These are phyloP conservation scores for Ogataea haglerorum DNA, from an alignment of 805 yeast genomes.

Conservation along the genomic window DNA sequence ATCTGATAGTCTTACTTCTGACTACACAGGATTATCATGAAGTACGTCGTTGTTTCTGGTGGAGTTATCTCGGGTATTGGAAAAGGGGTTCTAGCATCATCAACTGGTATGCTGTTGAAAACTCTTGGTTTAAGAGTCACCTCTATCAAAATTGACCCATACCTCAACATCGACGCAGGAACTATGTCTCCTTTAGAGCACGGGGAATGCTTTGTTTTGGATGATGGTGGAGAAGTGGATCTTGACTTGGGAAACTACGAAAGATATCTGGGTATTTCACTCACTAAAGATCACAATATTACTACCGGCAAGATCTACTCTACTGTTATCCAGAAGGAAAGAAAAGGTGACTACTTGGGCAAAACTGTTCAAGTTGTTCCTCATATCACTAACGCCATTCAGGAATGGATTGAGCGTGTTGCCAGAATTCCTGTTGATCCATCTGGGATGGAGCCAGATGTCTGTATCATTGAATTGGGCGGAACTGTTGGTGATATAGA, in stretches of 20 bases:
- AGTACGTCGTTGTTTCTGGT: conserved; percentile 98
- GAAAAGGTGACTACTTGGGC: conserved; percentile 96
- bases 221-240: conserved; percentile 99
- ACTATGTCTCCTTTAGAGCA: conserved; percentile 99
- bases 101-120: conserved; percentile 92
- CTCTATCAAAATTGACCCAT: conserved; percentile 97
- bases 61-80: conserved; percentile 99
- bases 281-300: conserved; percentile 92
- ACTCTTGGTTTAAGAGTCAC: conserved; percentile 94
- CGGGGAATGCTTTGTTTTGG: conserved; percentile 96
- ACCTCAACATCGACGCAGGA: conserved; percentile 99
- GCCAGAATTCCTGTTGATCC: conserved; percentile 88
- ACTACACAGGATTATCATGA: conserved; percentile 50
- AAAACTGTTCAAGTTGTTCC: conserved; percentile 99
- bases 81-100: conserved; percentile 96
- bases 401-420: conserved; percentile 97
- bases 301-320: conserved; percentile 98
- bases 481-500: conserved; percentile 99
- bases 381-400: conserved; percentile 94
- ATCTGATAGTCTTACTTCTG: conserved; percentile 2
- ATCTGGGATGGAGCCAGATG: conserved; percentile 85
- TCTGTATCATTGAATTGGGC: conserved; percentile 95
- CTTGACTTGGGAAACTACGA: conserved; percentile 97
- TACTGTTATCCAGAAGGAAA: conserved; percentile 88
- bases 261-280: conserved; percentile 89